These are phyloP conservation scores for Juglanconis oblonga DNA, from an alignment of 2,329 filamentous ascomycete genomes.

Conservation along the genomic window DNA sequence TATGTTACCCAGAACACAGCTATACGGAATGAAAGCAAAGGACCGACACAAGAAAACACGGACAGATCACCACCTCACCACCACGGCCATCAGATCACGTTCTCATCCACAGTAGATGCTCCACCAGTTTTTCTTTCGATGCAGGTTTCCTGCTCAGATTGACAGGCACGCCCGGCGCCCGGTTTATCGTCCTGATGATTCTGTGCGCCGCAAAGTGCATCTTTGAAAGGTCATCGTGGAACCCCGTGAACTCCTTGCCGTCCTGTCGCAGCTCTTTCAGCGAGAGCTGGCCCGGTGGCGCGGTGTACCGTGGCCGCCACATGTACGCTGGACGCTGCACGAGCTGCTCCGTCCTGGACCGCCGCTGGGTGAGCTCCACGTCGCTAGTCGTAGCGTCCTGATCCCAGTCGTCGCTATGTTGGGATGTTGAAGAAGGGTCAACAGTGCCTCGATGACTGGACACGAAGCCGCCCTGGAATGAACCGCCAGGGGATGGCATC, in stretches of 20 bases:
- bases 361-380: not conserved
- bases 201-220: slow-evolving; percentile 10
- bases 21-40: not conserved
- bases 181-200: not conserved
- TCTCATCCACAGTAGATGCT: slow-evolving; percentile 7
- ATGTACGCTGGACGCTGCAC: slow-evolving; percentile 16
- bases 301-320: slow-evolving; percentile 5
- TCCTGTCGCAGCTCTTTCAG: not conserved
- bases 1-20: not conserved
- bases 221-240: slow-evolving; percentile 6
- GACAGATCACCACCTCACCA: not conserved
- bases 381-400: not conserved
- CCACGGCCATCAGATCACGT: not conserved
- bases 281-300: not conserved
- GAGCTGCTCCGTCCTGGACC: slow-evolving; percentile 8
- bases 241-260: slow-evolving; percentile 15
- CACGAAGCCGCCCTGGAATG: not conserved
- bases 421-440: not conserved
- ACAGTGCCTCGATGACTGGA: not conserved
- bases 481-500: not conserved
- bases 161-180: slow-evolving; percentile 5
- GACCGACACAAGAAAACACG: not conserved
- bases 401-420: not conserved
- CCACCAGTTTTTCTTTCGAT: not conserved
- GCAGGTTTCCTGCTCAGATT: not conserved